Conservation (phyloP, 73 alveolate genomes). For the Paramecium biaurelia region DNA sequence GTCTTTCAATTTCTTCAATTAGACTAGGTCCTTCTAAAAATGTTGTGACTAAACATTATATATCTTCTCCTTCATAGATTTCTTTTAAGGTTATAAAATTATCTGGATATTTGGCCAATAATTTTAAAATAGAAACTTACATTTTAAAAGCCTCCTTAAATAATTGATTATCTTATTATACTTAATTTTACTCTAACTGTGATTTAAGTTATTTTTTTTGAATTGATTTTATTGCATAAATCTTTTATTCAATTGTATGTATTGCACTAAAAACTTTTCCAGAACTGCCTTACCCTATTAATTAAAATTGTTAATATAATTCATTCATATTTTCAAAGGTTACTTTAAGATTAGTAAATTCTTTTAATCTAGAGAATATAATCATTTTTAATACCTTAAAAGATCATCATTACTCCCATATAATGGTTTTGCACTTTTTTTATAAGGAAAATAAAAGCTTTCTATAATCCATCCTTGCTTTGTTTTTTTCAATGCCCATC, state of each 20-base stretch:
- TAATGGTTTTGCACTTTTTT: not conserved
- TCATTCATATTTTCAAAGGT: not conserved
- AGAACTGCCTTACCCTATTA: not conserved
- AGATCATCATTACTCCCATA: not conserved
- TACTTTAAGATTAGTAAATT: not conserved
- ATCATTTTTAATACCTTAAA: not conserved
- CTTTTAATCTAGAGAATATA: not conserved
- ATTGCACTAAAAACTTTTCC: not conserved
- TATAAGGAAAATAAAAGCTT: not conserved
- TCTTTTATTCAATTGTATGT: not conserved
- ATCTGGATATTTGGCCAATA: not conserved
- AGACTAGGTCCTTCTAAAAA: not conserved
- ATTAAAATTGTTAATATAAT: not conserved
- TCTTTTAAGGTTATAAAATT: not conserved
- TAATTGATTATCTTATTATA: not conserved
- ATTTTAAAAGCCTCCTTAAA: not conserved
- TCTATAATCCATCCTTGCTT: not conserved
- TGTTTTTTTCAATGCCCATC: not conserved
- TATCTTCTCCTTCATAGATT: slow-evolving; percentile 2
- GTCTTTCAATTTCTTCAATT: not conserved
- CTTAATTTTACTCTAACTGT: not conserved
- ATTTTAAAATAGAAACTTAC: not conserved
- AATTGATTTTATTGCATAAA: not conserved
- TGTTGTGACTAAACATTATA: not conserved
- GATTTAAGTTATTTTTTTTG: not conserved